Conservation (phyloP, 768 basidiomycete species). For the Pholiota molesta region DNA sequence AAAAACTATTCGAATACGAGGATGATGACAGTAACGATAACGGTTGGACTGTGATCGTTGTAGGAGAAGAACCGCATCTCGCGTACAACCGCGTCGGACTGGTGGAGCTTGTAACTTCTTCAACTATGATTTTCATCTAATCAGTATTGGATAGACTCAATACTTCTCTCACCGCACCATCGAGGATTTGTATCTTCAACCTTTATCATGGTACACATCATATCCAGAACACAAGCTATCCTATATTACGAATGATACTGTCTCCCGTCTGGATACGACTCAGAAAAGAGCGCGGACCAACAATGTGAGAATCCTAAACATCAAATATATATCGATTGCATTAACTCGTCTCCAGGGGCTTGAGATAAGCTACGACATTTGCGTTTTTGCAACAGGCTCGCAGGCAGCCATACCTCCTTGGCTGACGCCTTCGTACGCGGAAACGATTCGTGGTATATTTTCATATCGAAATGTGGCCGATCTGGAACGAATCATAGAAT, state of each 20-base stretch:
- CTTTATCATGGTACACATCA: constrained; percentile 56
- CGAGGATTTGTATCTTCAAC: constrained; percentile 63
- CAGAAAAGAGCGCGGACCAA: constrained; percentile 48
- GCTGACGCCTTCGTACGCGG: constrained; percentile 41
- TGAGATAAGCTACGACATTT: constrained; percentile 51
- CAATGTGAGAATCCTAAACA: constrained; percentile 34
- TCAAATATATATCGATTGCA: neutral
- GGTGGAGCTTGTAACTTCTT: constrained; percentile 27
- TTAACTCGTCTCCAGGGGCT: constrained; percentile 10
- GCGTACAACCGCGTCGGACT: constrained; percentile 57
- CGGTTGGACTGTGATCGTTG: constrained; percentile 57
- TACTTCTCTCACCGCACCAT: constrained; percentile 64
- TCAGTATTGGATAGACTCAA: constrained; percentile 44
- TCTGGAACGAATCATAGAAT: constrained; percentile 63
- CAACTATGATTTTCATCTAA: neutral
- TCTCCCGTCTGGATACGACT: constrained; percentile 12
- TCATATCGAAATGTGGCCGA: constrained; percentile 77
- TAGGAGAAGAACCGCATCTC: constrained; percentile 58
- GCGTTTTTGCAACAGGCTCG: constrained; percentile 73
- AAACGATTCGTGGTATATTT: constrained; percentile 57
- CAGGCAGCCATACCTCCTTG: constrained; percentile 65
- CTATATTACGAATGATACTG: constrained; percentile 33
- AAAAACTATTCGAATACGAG: constrained; percentile 65
- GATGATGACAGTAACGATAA: constrained; percentile 28
- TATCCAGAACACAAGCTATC: constrained; percentile 59